phyloP scores from a whole-genome alignment of 2,329 filamentous ascomycete species.

The Pseudocercospora vitis region DNA sequence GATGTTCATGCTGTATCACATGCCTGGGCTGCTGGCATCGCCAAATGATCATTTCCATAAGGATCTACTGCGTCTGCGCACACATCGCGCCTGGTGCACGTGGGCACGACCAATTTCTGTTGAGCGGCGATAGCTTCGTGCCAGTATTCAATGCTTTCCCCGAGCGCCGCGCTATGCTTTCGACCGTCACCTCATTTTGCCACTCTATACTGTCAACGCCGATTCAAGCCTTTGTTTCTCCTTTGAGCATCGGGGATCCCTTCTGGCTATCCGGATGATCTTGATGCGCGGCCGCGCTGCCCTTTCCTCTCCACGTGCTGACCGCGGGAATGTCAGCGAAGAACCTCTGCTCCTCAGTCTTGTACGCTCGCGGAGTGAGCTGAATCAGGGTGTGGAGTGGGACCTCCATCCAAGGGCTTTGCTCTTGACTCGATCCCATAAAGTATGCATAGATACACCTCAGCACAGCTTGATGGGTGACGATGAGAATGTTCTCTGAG shows the following conservation, averaged over 20 bases:
- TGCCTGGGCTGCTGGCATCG: too few relatives aligned
- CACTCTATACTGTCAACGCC: not conserved
- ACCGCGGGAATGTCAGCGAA: slow-evolving; percentile 93
- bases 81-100: slow-evolving; percentile 3
- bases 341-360: slow-evolving; percentile 83
- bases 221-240: slow-evolving; percentile 21
- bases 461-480: slow-evolving; percentile 94
- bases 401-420: slow-evolving; percentile 98
- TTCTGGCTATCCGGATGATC: slow-evolving; percentile 29
- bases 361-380: slow-evolving; percentile 89
- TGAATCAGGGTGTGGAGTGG: slow-evolving; percentile 96
- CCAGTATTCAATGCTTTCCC: slow-evolving; percentile 1
- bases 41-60: too few relatives aligned
- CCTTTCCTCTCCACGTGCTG: slow-evolving; percentile 93
- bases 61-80: too few relatives aligned
- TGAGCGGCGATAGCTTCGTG: slow-evolving; percentile 6
- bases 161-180: slow-evolving; percentile 10
- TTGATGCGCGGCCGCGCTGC: slow-evolving; percentile 86
- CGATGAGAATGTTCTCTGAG: slow-evolving; percentile 94
- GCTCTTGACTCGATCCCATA: slow-evolving; percentile 91
- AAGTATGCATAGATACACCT: slow-evolving; percentile 99
- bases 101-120: not conserved
- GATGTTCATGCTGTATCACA: not conserved
- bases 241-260: slow-evolving; percentile 22
- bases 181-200: not conserved